Evolutionary conservation across 495 filamentous ascomycete genomes (phyloP), one percentile per base, ranked within the genome.

Genomic region (Aspergillus asperescens): DNA sequence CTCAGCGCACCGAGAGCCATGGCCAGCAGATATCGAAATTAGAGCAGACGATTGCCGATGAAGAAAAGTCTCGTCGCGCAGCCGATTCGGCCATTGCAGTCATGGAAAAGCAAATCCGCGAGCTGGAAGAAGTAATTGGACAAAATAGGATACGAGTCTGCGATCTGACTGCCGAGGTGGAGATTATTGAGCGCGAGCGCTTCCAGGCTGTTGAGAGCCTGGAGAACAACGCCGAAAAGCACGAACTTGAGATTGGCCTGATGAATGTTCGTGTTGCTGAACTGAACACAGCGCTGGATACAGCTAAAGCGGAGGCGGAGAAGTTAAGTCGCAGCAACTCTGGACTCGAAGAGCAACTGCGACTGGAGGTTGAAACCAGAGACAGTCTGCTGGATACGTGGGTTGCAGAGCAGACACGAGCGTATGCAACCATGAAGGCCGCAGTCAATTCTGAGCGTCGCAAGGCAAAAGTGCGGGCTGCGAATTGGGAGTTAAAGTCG

Each of bases 401-500:
- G 69, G 61, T 62, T 7, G 62, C 62, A 50, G 65, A 74, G 48
- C 62, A 74, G 63, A 59, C 56, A 28, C 59, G 68, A 25, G 61
- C 71, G 18, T 71, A 70, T 57, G 61, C 67, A 18, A 60, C 50
- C 24, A 68, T 77, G 65, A 72, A 71, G 48, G 70, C 76, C 39
- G 65, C 59, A 1, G 62, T 68, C 52, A 64, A 56, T 25, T 56
- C 68, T 4, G 64, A 68, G 55, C 65, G 62, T 7, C 71, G 65
- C n/a, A 66, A 62, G 45, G 66, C 61, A 37, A 77, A 70, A 47
- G 64, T 66, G 22, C 71, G 71, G 18, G 52, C 61, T 7, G 74
- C 70, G 12, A 73, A 74, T 35, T 72, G 67, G 62, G 66, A 74
- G 38, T 48, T 75, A 37, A 63, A 67, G 42, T 74, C 74, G 1